Evolutionary conservation across 2,329 filamentous ascomycete genomes (phyloP), one percentile per base, ranked within the genome.

Genomic region (Claviceps sp.): DNA sequence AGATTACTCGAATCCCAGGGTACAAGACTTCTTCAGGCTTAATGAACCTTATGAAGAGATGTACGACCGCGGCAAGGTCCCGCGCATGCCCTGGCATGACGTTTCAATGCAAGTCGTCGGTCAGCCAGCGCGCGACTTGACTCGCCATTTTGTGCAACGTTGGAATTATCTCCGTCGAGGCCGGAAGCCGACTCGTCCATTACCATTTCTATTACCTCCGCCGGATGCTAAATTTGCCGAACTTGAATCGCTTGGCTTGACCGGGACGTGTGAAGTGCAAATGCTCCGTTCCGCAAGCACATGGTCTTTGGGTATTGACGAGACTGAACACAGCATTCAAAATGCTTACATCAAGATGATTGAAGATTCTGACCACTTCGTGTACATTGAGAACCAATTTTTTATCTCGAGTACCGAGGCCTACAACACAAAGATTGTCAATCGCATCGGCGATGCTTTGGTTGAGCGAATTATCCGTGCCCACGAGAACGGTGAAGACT

Each of bases 321-420:
- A 89, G 54, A 87, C 85, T 0, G 93, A 98, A 65, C 84, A 90
- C 67, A 97, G 91, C 63, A 97, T 98, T 63, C 90, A 95, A 76
- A 93, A 85, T 57, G 91, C 93, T 3, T 97, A 97, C 63, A 79
- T 94, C 59, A 93, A 94, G 65, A 82, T 95, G 73, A 98, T 98
- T 59, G 85, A 93, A 58, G 85, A 91, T 57, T 96, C 89, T 1
- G 89, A 98, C 47, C 93, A 97, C 66, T 95, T 96, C 62, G 88
- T 97, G 49, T 97, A 98, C 68, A 95, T 97, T 58, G 93, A 98
- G 66, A 98, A 98, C 64, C 93, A 98, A 63, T 98, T 97, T 70
- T 98, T 95, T 72, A 87, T 98, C 66, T 94, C 88, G 38, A 95
- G 88, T 58, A 93, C 87, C 49, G 86, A 93, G 62, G 89, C 90